Base-by-base conservation (phyloP, 805 yeast genomes). In the Zygotorulaspora sp. region DNA sequence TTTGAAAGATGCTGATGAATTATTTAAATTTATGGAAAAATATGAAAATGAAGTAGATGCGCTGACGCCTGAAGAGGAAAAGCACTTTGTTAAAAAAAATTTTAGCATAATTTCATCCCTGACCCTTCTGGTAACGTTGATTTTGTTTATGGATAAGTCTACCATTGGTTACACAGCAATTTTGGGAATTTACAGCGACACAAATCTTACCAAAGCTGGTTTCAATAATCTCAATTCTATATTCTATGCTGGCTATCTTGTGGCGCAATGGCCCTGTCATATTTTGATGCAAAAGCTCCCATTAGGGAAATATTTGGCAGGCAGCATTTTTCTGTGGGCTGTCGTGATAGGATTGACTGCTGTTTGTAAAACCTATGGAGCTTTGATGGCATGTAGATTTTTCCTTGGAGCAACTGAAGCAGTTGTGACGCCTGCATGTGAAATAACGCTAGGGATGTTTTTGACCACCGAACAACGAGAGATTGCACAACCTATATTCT, bases 221-320 rank as follows among this genome's bases (percentile, higher is more conserved):
- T 78, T 70, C 54, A 80, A 80, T 53, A 53, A 64, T 15, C 86
- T 84, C 13, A 72, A 66, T 44, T 74, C 78, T 6, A 65, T 80
- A 13, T 71, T 71, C 47, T 66, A 66, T 39, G 61, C 73, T 4
- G 62, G 70, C 27, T 79, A 79, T 45, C 55, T 78, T 35, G 42
- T 62, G n/a, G 77, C 82, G 10, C 85, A 80, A 55, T 55, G 80
- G 10, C 86, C 85, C 0, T 77, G 66, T 28, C 58, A 62, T 32
- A 44, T 18, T 12, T 54, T 71, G n/a, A 58, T 71, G 18, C 78
- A 73, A 47, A 66, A 60, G 40, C 48, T 66, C 5, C 70, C 73
- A 19, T 47, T 73, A 17, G 65, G 70, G 6, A 57, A 53, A 32
- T 62, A 66, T 20, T 51, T 75, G 46, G 47, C 65, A 1, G 49